A percentile compares a stretch with the other conserved stretches of the same genome.
These are phyloP conservation scores for Arabidopsis lyrata DNA, from an alignment of 441 rosid species.

Conservation along the genomic window DNA sequence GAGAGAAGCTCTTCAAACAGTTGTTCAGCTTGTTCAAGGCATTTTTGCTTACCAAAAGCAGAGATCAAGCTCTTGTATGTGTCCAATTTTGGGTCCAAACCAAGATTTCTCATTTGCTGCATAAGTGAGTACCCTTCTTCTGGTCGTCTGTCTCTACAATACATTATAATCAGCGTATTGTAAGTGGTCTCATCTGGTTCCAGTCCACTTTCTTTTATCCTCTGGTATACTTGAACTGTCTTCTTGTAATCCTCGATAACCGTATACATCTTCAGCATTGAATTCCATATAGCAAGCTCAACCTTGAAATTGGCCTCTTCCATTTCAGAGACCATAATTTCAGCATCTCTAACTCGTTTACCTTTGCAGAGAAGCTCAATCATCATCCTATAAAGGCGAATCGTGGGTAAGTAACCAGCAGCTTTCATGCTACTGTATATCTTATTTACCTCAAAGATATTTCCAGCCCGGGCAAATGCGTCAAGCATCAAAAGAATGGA, in stretches of 20 bases:
- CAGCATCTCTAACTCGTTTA: constrained; percentile 83
- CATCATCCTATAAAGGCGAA: constrained; percentile 92
- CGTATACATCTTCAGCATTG: constrained; percentile 83
- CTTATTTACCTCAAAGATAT: constrained; percentile 89
- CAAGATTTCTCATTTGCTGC: constrained; percentile 76
- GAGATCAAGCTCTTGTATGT: constrained; percentile 94
- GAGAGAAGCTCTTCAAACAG: constrained; percentile 72
- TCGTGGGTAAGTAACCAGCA: constrained; percentile 92
- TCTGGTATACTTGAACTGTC: constrained; percentile 76
- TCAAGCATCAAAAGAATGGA: constrained; percentile 91
- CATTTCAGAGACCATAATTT: constrained; percentile 92
- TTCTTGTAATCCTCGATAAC: constrained; percentile 78
- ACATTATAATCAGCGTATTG: constrained; percentile 85
- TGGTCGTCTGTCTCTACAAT: constrained; percentile 87
- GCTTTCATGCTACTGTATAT: constrained; percentile 96
- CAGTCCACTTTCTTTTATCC: constrained; percentile 70
- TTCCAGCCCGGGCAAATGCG: constrained; percentile 84
- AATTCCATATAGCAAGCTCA: constrained; percentile 87
- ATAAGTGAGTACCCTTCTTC: constrained; percentile 82
- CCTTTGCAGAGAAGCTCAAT: constrained; percentile 78
- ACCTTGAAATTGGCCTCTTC: constrained; percentile 87
- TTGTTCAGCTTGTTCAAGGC: constrained; percentile 77
- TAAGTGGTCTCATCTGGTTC: constrained; percentile 88
- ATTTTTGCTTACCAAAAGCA: constrained; percentile 81
- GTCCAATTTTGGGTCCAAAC: constrained; percentile 82